Evolutionary conservation across 257 asterid species (phyloP), one percentile per base, ranked within the genome.

Genomic region (Plantago ovata): DNA sequence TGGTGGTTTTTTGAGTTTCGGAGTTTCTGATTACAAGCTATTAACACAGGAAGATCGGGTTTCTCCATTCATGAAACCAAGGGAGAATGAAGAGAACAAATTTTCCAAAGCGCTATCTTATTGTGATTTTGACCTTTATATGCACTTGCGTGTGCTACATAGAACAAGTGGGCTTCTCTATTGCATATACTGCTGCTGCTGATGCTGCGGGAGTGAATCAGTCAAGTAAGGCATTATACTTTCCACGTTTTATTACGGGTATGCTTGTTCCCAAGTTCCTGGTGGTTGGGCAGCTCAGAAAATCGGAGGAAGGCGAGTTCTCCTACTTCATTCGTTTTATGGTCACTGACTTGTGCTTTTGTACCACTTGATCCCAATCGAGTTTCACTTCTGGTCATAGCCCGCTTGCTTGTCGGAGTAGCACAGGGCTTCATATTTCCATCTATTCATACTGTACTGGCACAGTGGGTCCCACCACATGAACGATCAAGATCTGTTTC

Each of bases 271-370:
- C 52, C 96, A 90, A 73, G 84, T 90, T 38, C 98, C 98, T 0
- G 98, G 98, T 23, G 98, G 98, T 48, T 90, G 95, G 98, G 96
- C 96, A 14, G 96, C 98, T 65, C 98, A 90, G 57, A 87, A 69
- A 65, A 66, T 90, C 7, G 96, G 96, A 14, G 98, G 98, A 15
- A 72, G 91, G 75, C 84, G 85, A 38, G 85, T 90, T 51, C 98
- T 90, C 66, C 79, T 90, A 7, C 80, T 82, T 90, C 98, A 6
- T 90, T 90, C 64, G 23, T 84, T 15, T 63, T 90, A 41, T 90
- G 98, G 96, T 90, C 98, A 58, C 73, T 83, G 18, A 84, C 96
- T 19, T 90, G 95, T 61, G 86, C 89, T 54, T 80, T 90, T 13
- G 82, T 87, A 24, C 98, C 96, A 1, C 72, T 84, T 1, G 96